These are phyloP conservation scores for Rasamsonia emersonii DNA, from an alignment of 2,329 filamentous ascomycete genomes.

Conservation along the genomic window DNA sequence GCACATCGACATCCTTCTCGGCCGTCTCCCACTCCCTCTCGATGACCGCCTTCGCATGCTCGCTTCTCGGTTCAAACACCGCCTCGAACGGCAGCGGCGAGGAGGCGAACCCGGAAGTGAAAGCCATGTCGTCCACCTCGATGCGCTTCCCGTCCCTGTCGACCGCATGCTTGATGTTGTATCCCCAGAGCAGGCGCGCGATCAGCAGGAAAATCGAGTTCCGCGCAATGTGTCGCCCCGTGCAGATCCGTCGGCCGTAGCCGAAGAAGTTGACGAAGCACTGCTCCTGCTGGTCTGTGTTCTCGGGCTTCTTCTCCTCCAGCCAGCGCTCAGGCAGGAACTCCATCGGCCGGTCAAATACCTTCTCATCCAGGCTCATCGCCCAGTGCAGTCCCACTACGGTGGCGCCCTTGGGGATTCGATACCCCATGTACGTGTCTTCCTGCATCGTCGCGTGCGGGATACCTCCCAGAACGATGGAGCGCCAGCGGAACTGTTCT, in stretches of 20 bases:
- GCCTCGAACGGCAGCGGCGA: slow-evolving; percentile 19
- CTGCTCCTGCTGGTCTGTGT: no score
- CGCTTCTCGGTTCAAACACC: slow-evolving; percentile 17
- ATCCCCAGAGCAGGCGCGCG: slow-evolving; percentile 42
- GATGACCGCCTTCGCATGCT: slow-evolving; percentile 12
- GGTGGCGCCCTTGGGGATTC: slow-evolving; percentile 41
- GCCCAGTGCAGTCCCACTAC: slow-evolving; percentile 37
- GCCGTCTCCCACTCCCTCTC: slow-evolving; percentile 12
- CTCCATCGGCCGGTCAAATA: slow-evolving; percentile 27
- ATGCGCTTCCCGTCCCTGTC: slow-evolving; percentile 14
- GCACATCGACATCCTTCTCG: slow-evolving; percentile 12
- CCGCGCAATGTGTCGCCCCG: slow-evolving; percentile 48
- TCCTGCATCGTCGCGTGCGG: slow-evolving; percentile 41
- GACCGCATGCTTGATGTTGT: slow-evolving; percentile 23
- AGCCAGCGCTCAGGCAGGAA: slow-evolving; percentile 34
- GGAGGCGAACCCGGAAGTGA: slow-evolving; percentile 15
- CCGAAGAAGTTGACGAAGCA: slow-evolving; percentile 49
- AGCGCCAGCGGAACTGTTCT: slow-evolving; percentile 23
- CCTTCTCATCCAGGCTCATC: slow-evolving; percentile 31
- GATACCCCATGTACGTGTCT: slow-evolving; percentile 40
- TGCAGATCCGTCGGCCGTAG: slow-evolving; percentile 49
- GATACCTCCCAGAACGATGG: slow-evolving; percentile 33
- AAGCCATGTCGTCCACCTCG: slow-evolving; percentile 15
- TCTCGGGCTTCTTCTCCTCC: slow-evolving; percentile 27
- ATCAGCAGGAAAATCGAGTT: slow-evolving; percentile 41